Percentiles rank a stretch among this genome's conserved stretches.
phyloP scores from a whole-genome alignment of 2,329 filamentous ascomycete species.

The Paraconiothyrium sp. region DNA sequence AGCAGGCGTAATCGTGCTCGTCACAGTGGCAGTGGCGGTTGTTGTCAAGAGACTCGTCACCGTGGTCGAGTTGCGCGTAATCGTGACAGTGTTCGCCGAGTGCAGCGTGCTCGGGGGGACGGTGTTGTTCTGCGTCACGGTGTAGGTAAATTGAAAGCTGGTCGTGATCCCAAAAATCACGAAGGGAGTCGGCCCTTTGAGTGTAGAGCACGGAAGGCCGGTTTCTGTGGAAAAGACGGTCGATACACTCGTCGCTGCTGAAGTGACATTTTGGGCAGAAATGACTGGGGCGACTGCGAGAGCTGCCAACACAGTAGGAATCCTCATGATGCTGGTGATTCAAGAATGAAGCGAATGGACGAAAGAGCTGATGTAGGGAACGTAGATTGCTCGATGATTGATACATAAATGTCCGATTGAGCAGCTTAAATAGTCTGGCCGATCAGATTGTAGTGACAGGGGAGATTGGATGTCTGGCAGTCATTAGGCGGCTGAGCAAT shows the following conservation, averaged over 20 bases:
- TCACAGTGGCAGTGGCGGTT: slow-evolving; percentile 25
- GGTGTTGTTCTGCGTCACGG: slow-evolving; percentile 15
- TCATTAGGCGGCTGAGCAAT: slow-evolving; percentile 5
- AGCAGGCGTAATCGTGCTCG: slow-evolving; percentile 23
- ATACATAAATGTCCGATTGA: not conserved
- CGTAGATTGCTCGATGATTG: slow-evolving; percentile 29
- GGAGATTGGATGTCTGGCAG: slow-evolving; percentile 19
- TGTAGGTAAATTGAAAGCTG: slow-evolving; percentile 27
- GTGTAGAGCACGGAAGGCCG: slow-evolving; percentile 6
- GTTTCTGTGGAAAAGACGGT: slow-evolving; percentile 10
- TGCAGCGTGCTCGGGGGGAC: slow-evolving; percentile 16
- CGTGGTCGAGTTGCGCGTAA: slow-evolving; percentile 33
- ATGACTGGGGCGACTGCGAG: slow-evolving; percentile 28
- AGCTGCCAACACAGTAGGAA: slow-evolving; percentile 25
- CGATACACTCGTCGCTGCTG: slow-evolving; percentile 11
- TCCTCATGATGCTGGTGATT: slow-evolving; percentile 28
- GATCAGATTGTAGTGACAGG: slow-evolving; percentile 4
- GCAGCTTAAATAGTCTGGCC: slow-evolving; percentile 6
- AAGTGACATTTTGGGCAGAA: slow-evolving; percentile 8
- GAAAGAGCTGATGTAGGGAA: slow-evolving; percentile 27
- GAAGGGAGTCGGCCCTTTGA: slow-evolving; percentile 14
- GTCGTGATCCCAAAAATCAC: slow-evolving; percentile 23
- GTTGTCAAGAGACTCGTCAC: slow-evolving; percentile 30
- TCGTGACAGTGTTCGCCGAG: slow-evolving; percentile 24
- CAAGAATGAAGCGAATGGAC: slow-evolving; percentile 18